A percentile compares a stretch with the other conserved stretches of the same genome.
These are phyloP conservation scores for Tuber borchii DNA, from an alignment of 495 filamentous ascomycete species.

Conservation along the genomic window DNA sequence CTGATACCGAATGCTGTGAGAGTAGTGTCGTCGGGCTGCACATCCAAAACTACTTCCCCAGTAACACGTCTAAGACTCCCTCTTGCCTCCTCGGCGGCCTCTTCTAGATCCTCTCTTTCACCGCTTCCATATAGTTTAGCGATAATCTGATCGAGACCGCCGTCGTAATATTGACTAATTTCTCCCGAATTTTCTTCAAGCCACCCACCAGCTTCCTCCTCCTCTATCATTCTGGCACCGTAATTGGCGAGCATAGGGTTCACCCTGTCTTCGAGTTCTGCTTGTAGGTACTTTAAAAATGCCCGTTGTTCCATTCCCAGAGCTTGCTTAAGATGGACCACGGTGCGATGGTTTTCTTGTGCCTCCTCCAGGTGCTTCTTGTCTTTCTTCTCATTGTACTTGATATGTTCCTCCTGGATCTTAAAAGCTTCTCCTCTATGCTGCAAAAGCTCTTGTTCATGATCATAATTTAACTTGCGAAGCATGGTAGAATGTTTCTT, in stretches of 20 bases:
- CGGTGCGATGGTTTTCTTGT: constrained; percentile 31
- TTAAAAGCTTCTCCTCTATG: constrained; percentile 18
- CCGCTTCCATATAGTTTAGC: constrained; percentile 31
- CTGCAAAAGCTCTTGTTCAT: constrained; percentile 13
- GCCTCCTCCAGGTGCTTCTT: constrained; percentile 17
- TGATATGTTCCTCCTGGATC: constrained; percentile 19
- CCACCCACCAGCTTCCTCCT: constrained; percentile 33
- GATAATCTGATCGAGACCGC: constrained; percentile 36
- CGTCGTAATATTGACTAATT: constrained; percentile 35
- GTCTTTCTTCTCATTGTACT: constrained; percentile 16
- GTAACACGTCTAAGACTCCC: constrained; percentile 28
- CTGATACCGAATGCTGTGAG: constrained; percentile 38
- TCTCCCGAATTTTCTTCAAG: constrained; percentile 34
- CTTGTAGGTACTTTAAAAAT: constrained; percentile 35
- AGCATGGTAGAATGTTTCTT: background rate
- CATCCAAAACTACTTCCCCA: constrained; percentile 26
- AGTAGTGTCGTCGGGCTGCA: constrained; percentile 29
- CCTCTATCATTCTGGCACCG: constrained; percentile 29
- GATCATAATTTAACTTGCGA: constrained; percentile 19
- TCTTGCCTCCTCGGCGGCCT: constrained; percentile 37
- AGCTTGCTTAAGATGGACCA: constrained; percentile 22
- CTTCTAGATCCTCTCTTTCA: constrained; percentile 36
- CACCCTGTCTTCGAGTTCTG: constrained; percentile 37
- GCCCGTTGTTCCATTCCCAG: constrained; percentile 28
- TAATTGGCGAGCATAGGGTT: constrained; percentile 39